phyloP scores from a whole-genome alignment of 176 grass and related monocot genomes.

The Thalia dealbata region DNA sequence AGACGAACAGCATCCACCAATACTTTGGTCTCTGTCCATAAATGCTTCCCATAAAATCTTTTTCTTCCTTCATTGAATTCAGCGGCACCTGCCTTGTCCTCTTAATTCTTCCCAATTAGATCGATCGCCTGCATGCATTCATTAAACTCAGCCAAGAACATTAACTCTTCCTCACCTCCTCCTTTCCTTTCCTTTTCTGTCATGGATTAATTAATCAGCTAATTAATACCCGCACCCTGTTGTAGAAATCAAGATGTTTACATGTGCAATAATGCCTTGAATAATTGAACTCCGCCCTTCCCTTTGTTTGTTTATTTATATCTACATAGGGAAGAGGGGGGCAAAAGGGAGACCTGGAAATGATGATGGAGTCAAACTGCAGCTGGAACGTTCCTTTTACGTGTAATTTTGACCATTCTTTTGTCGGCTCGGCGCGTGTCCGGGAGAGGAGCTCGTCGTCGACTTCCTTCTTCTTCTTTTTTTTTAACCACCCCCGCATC shows the following conservation, averaged over 20 bases:
- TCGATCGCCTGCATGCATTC: no score
- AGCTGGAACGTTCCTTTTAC: neutral
- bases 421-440: constrained; percentile 1
- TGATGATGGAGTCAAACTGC: neutral
- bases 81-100: neutral
- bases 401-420: neutral
- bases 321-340: no score
- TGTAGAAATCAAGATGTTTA: neutral
- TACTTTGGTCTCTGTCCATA: neutral
- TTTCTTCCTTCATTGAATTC: constrained; percentile 5
- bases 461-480: neutral
- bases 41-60: neutral
- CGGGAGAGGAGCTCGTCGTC: neutral
- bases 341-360: neutral
- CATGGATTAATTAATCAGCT: neutral
- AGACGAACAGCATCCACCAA: no score
- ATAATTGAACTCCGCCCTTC: neutral
- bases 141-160: neutral
- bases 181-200: neutral
- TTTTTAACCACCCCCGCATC: no score
- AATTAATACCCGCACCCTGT: neutral
- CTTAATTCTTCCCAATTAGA: neutral
- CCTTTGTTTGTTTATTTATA: no score
- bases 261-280: neutral
- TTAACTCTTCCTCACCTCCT: neutral